These are phyloP conservation scores for Mycena albidolilacea DNA, from an alignment of 768 basidiomycete species.

Conservation along the genomic window DNA sequence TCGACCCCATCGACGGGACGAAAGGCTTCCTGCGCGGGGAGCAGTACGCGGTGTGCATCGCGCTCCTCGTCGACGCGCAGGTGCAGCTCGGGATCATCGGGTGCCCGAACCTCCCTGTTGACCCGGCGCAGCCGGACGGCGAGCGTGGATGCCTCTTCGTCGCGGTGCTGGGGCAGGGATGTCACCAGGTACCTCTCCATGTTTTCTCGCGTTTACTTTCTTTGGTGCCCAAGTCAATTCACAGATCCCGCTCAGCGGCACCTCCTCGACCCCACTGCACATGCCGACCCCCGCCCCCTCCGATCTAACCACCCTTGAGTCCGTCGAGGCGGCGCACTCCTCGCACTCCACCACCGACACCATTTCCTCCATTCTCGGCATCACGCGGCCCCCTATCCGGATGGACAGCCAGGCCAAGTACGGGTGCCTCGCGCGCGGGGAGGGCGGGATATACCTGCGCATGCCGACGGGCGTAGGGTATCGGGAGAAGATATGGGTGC, in stretches of 20 bases:
- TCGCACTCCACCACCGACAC: slow-evolving; percentile 88
- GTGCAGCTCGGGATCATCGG: slow-evolving; percentile 91
- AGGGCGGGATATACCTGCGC: slow-evolving; percentile 86
- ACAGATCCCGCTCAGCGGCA: slow-evolving; percentile 69
- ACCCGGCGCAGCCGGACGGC: slow-evolving; percentile 65
- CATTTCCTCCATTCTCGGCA: slow-evolving; percentile 76
- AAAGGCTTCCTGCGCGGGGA: slow-evolving; percentile 94
- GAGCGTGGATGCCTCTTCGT: slow-evolving; percentile 87
- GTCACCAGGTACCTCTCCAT: slow-evolving; percentile 70
- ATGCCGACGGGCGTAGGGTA: slow-evolving; percentile 88
- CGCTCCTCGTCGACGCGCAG: slow-evolving; percentile 82
- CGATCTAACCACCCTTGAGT: slow-evolving; percentile 85
- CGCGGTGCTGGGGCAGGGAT: slow-evolving; percentile 89
- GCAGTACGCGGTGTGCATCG: slow-evolving; percentile 94
- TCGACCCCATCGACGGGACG: slow-evolving; percentile 94
- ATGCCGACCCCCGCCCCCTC: slow-evolving; percentile 67
- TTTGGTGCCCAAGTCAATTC: slow-evolving; percentile 8
- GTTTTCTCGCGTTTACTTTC: neutral
- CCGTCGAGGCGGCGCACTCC: slow-evolving; percentile 92
- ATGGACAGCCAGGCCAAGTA: slow-evolving; percentile 99
- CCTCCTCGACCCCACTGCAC: slow-evolving; percentile 62
- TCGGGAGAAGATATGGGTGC: slow-evolving; percentile 96
- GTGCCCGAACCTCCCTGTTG: slow-evolving; percentile 90
- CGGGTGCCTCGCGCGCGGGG: slow-evolving; percentile 86
- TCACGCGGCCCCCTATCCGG: slow-evolving; percentile 76